Base-by-base conservation (phyloP, 306 rosid species). In the Trifolium dubium region DNA sequence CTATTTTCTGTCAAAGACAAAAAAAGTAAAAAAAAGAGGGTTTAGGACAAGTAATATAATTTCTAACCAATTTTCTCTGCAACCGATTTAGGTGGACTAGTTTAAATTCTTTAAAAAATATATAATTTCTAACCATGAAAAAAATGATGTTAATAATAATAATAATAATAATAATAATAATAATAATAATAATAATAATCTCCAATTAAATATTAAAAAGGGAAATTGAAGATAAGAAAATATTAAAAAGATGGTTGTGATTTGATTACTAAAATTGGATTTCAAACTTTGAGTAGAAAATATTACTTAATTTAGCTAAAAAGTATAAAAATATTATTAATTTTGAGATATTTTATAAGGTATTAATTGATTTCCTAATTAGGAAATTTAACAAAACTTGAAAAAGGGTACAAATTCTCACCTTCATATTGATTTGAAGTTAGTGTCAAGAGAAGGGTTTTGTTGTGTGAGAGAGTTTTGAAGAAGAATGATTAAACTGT, bases 1-100 rank as follows among this genome's bases (percentile, higher is more conserved):
- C 86, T 6, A 86, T 70, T 88, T 87, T 87, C 98, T 93, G 96
- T 72, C 10, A 61, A 8, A 78, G 3, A 81, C 17, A 47, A 64
- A 29, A 39, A 69, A n/a, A n/a, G n/a, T n/a, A n/a, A n/a, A n/a
- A 58, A 17, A 40, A 4, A 11, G 44, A 67, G 46, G 68, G 18
- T 46, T 74, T 41, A 65, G 49, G 5, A 66, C 6, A 17, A 17
- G 40, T 30, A 8, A 51, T 15, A 23, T 46, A 29, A 79, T 14
- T 19, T 23, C 44, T 66, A 73, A 10, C 47, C 46, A 73, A n/a
- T n/a, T n/a, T n/a, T n/a, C n/a, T n/a, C n/a, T n/a, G n/a, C n/a
- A n/a, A n/a, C n/a, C n/a, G n/a, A n/a, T n/a, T n/a, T n/a, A n/a
- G n/a, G n/a, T n/a, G n/a, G n/a, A n/a, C n/a, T n/a, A n/a, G n/a